Percentiles rank a stretch among this genome's conserved stretches.
Evolutionary conservation across 1,284 basidiomycete species (phyloP).

Genomic region (Pholiota adiposa): DNA sequence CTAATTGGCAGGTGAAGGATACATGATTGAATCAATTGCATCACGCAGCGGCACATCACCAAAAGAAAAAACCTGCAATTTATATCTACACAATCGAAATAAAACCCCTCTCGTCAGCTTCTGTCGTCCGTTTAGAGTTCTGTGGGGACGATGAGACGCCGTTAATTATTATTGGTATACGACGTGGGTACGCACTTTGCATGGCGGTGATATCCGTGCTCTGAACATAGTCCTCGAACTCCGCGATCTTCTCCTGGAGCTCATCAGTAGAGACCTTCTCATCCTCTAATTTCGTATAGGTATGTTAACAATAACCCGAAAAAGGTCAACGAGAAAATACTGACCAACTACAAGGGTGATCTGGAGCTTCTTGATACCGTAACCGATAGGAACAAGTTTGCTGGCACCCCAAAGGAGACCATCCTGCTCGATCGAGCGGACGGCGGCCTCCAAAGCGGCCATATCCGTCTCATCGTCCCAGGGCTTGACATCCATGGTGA

Average conservation of each 20-base stretch:
- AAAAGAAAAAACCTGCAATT: background rate
- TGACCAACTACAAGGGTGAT: constrained; percentile 93
- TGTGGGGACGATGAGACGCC: constrained; percentile 25
- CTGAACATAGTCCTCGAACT: constrained; percentile 96
- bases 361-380: constrained; percentile 77
- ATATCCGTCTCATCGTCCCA: constrained; percentile 99
- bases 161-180: background rate
- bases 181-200: constrained; percentile 68
- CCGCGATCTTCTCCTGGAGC: constrained; percentile 87
- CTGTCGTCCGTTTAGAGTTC: constrained; percentile 40
- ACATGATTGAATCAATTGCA: constrained; percentile 8
- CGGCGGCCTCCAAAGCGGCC: constrained; percentile 80
- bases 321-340: constrained; percentile 33
- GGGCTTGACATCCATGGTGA: constrained; percentile 97
- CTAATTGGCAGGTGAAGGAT: background rate
- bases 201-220: constrained; percentile 91
- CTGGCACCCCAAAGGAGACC: constrained; percentile 95
- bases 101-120: background rate
- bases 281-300: constrained; percentile 67
- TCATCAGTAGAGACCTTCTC: constrained; percentile 95
- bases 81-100: constrained; percentile 14
- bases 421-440: constrained; percentile 88
- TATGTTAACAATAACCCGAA: constrained; percentile 4
- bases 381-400: constrained; percentile 94
- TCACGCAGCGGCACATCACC: constrained; percentile 6